These are phyloP conservation scores for Cocos nucifera DNA, from an alignment of 176 grass and related monocot genomes.

Conservation along the genomic window DNA sequence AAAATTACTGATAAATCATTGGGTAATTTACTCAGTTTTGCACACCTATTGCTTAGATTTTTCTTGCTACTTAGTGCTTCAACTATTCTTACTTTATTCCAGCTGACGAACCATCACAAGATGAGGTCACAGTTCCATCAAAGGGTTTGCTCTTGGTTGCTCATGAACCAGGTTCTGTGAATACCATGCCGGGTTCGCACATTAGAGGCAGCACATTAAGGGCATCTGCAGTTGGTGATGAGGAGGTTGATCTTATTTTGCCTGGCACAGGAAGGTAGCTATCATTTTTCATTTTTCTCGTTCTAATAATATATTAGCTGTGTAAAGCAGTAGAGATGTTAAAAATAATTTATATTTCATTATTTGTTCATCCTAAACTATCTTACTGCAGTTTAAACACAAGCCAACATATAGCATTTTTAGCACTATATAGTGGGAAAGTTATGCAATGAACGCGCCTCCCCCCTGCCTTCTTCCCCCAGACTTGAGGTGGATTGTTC, in stretches of 20 bases:
- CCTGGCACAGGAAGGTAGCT: slow-evolving; percentile 69
- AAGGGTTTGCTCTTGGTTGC: slow-evolving; percentile 80
- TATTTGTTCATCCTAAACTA: too few relatives aligned
- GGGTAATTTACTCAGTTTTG: not conserved
- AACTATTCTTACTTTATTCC: slow-evolving; percentile 13
- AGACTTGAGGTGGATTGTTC: too few relatives aligned
- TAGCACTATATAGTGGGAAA: too few relatives aligned
- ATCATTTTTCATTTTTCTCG: slow-evolving; percentile 1
- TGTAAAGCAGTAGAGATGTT: too few relatives aligned
- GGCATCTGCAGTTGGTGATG: slow-evolving; percentile 78
- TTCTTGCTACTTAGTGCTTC: not conserved
- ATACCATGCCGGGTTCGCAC: slow-evolving; percentile 67
- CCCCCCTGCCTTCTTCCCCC: too few relatives aligned
- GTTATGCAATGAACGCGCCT: too few relatives aligned
- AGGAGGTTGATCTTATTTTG: slow-evolving; percentile 94
- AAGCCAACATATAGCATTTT: too few relatives aligned
- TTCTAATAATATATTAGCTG: too few relatives aligned
- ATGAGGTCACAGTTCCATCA: slow-evolving; percentile 41
- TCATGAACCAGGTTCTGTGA: slow-evolving; percentile 75
- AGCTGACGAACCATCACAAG: slow-evolving; percentile 34
- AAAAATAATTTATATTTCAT: too few relatives aligned
- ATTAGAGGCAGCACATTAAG: slow-evolving; percentile 98
- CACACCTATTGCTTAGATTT: not conserved
- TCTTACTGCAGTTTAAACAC: too few relatives aligned
- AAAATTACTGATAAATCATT: too few relatives aligned